These are phyloP conservation scores for Camelina hispida DNA, from an alignment of 345 rosid genomes.

Conservation along the genomic window DNA sequence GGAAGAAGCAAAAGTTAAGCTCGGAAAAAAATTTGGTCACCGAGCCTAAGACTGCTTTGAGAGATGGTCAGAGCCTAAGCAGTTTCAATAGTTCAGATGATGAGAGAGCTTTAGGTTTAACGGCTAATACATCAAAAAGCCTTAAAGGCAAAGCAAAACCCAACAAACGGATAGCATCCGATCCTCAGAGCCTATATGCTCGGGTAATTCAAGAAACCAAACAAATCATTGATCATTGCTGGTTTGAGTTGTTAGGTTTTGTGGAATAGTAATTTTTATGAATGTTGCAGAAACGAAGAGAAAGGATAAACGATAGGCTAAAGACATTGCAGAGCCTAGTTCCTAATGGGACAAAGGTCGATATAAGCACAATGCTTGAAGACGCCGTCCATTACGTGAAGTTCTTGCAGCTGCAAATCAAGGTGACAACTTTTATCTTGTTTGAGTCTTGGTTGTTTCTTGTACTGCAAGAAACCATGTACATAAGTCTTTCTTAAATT, in stretches of 20 bases:
- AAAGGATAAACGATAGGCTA: constrained; percentile 75
- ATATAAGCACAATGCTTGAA: constrained; percentile 22
- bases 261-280: background rate
- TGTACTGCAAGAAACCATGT: constrained; percentile 8
- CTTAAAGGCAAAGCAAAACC: constrained; percentile 62
- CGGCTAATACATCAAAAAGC: background rate
- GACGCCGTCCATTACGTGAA: constrained; percentile 21
- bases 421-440: background rate
- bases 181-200: constrained; percentile 94
- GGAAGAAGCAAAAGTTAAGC: background rate
- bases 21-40: background rate
- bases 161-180: constrained; percentile 72
- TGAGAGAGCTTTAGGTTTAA: background rate
- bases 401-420: constrained; percentile 8
- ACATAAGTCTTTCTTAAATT: background rate
- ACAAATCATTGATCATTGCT: background rate
- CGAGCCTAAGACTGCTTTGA: background rate
- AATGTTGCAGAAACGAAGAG: constrained; percentile 71
- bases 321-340: constrained; percentile 77
- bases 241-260: background rate
- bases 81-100: background rate
- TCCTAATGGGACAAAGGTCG: constrained; percentile 73
- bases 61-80: constrained; percentile 2
- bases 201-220: constrained; percentile 53
- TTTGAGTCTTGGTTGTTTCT: background rate